Evolutionary conservation across 2,329 filamentous ascomycete species (phyloP), one percentile per base, ranked within the genome.

Genomic region (Aspergillus quadricinctus): DNA sequence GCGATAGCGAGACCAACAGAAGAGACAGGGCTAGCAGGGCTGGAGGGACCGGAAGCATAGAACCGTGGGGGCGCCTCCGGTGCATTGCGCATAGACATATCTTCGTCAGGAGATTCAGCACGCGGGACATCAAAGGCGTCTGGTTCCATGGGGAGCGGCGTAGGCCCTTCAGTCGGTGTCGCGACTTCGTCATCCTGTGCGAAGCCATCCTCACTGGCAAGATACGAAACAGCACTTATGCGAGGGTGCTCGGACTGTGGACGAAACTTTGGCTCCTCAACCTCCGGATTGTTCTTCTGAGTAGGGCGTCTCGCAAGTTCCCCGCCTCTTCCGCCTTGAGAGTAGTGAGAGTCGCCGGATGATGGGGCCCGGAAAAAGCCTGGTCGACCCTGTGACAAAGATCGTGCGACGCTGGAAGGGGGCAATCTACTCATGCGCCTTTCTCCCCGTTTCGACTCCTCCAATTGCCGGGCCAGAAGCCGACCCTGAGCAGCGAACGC

Each of bases 401-500:
- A 92, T 66, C 91, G 91, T 58, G 89, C 88, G 40, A 91, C 88
- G 21, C 90, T 90, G 57, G 92, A 79, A 6, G 92, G 91, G 3
- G 92, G 90, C 46, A 97, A 78, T 45, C 93, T 84, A 75, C 92
- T 97, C 75, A 97, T 83, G 56, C 92, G 85, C 62, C 87, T 85
- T 50, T 90, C 92, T 60, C 84, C 83, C 68, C 84, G 86, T 67
- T 85, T 83, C 61, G 84, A 87, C 64, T 94, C 88, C 72, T 96
- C 88, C 59, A 99, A 84, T 74, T 96, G 89, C 75, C 86, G 89
- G 41, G 92, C 92, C 52, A 99, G 83, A 65, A 95, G 78, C 56
- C 93, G 88, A 66, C 92, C 95, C 70, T 97, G 93, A 60, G 93
- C 82, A 23, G 93, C 93, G 71, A 99, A 95, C 49, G 93, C 93